Evolutionary conservation across 2,329 filamentous ascomycete genomes (phyloP), one percentile per base, ranked within the genome.

Genomic region (Aspergillus persii): DNA sequence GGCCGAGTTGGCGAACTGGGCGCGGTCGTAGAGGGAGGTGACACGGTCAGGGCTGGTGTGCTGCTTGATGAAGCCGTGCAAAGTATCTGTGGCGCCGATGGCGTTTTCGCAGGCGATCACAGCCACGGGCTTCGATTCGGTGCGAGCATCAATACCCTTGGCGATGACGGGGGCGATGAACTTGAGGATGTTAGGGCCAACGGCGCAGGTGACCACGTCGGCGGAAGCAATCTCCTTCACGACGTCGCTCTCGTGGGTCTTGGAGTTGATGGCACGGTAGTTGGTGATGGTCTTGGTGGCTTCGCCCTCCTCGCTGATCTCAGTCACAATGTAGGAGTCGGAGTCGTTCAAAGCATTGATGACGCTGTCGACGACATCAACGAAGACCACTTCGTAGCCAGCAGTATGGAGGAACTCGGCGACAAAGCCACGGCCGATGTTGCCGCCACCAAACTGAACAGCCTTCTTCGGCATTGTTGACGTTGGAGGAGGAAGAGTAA

Each of bases 81-180:
- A 89, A 44, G 90, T 91, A 74, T 95, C 91, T 53, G 95, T 98
- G 70, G 92, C 95, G 65, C 91, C 91, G 74, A 98, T 97, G 74
- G 92, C 92, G 78, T 99, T 99, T 82, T 99, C 95, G 79, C 95
- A 99, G 59, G 95, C 95, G 79, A 99, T 96, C 73, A 99, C 91
- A 26, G 93, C 88, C 47, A 98, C 79, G 7, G 94, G 93, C 63
- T 84, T 84, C 56, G 80, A 74, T 50, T 77, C 76, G 29, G 86
- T 83, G 64, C 95, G 89, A 66, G 84, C 84, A 74, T 94, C 89
- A 64, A 99, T 91, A 67, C 91, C 95, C 83, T 96, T 95, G 73
- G 94, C 94, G 68, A 99, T 96, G 69, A 93, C 90, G 27, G 94
- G 91, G 50, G 95, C 95, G 73, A 99, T 95, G 79, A 96, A 97